A percentile compares a stretch with the other conserved stretches of the same genome.
Conservation (phyloP, 495 filamentous ascomycete genomes). For the Articulospora tetracladia region DNA sequence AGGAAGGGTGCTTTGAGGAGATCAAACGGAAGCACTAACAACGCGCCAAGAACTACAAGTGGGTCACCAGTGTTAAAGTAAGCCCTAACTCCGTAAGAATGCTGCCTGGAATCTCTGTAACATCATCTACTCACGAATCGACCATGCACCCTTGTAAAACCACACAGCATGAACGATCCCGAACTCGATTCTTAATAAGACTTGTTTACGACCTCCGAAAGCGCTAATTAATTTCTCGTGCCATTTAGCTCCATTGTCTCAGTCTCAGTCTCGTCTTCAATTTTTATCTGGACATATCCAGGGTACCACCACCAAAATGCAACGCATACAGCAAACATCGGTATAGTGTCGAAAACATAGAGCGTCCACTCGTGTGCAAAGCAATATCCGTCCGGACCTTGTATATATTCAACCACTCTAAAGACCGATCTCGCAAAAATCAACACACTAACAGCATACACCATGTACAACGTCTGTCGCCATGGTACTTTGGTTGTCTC, state of each 20-base stretch:
- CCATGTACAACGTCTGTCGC: slow-evolving; percentile 44
- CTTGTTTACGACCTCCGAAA: no score
- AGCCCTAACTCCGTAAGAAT: no score
- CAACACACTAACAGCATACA: slow-evolving; percentile 48
- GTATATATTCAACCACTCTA: slow-evolving; percentile 57
- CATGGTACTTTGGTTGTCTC: slow-evolving; percentile 32
- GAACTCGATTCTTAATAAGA: no score
- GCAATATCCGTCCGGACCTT: slow-evolving; percentile 44
- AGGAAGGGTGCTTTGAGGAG: background rate
- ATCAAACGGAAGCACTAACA: background rate
- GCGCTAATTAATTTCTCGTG: background rate
- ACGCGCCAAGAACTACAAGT: background rate
- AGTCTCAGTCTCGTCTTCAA: background rate
- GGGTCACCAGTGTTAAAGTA: no score
- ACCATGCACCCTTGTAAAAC: no score
- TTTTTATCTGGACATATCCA: background rate
- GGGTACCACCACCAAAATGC: slow-evolving; percentile 45
- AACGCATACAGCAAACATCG: slow-evolving; percentile 53
- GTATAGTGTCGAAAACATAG: slow-evolving; percentile 57
- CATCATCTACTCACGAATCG: background rate
- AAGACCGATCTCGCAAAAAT: slow-evolving; percentile 60
- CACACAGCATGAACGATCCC: no score
- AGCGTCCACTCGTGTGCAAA: slow-evolving; percentile 54
- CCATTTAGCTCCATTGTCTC: background rate
- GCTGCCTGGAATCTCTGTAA: background rate